Evolutionary conservation across 2,329 filamentous ascomycete genomes (phyloP).

Genomic region (Ascochyta viciae-villosae): DNA sequence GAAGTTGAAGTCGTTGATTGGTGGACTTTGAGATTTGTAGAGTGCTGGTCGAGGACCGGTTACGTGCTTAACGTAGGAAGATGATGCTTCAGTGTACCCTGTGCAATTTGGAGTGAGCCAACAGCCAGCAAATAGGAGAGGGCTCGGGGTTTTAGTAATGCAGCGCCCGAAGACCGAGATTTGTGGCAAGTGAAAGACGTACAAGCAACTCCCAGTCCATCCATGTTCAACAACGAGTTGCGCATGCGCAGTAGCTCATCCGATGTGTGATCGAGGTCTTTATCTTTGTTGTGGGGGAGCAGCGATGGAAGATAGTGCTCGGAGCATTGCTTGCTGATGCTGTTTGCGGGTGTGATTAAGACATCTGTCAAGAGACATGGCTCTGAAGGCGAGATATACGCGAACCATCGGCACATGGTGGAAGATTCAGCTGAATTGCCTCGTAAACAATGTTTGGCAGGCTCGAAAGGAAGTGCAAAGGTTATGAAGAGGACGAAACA

Average conservation of each 20-base stretch:
- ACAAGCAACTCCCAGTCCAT: constrained; percentile 63
- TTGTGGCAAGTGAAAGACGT: constrained; percentile 13
- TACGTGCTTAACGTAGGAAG: constrained; percentile 49
- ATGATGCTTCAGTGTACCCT: constrained; percentile 57
- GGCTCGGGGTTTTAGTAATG: too few relatives aligned
- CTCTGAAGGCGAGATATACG: constrained; percentile 61
- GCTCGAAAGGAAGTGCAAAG: neutral
- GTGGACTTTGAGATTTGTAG: constrained; percentile 61
- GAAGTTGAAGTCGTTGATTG: constrained; percentile 62
- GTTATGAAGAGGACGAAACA: neutral
- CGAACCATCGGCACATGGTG: constrained; percentile 62
- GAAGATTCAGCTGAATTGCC: neutral
- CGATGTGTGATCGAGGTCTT: constrained; percentile 50
- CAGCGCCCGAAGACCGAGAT: neutral
- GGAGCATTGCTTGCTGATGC: constrained; percentile 46
- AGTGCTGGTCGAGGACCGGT: constrained; percentile 55
- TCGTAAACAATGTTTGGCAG: too few relatives aligned
- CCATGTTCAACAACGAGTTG: constrained; percentile 62
- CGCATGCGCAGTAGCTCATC: constrained; percentile 57
- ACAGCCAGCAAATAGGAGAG: too few relatives aligned
- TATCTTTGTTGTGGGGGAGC: constrained; percentile 53
- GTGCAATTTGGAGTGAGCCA: constrained; percentile 2
- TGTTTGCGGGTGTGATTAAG: constrained; percentile 54
- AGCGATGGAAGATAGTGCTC: constrained; percentile 63
- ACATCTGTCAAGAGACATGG: constrained; percentile 63